Evolutionary conservation across 495 filamentous ascomycete species (phyloP), one percentile per base, ranked within the genome.

Genomic region (Poronia punctata): DNA sequence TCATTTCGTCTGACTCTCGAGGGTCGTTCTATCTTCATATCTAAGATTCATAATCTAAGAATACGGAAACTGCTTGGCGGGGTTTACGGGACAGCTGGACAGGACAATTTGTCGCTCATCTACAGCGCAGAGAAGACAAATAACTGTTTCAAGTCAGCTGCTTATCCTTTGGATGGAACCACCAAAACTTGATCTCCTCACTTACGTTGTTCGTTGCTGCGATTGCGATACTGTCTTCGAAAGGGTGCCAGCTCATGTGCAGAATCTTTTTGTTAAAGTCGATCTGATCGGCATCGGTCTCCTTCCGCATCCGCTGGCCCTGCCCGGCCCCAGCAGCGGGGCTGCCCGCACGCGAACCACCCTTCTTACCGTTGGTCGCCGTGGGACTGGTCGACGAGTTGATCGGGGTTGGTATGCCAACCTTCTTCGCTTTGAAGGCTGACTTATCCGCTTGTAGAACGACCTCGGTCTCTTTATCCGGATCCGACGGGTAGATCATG

Each of bases 231-330:
- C 90, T 96, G 69, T 98, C 92, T 70, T 98, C 92, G 59, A 88
- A 95, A 33, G 92, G 92, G 79, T 98, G 92, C 92, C 92, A 98
- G 67, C 92, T 97, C 92, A 98, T 98, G 62, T 98, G 92, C 61
- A 98, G 58, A 60, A 98, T 98, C 80, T 98, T 98, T 82, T 98
- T 98, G 75, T 98, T 97, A 70, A 97, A 98, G 61, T 98, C 92
- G 66, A 98, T 98, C 68, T 96, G 90, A 62, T 98, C 92, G 46
- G 92, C 92, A 64, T 98, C 92, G 36, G 93, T 98, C 71, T 98
- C 92, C 70, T 96, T 97, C 56, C 87, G 79, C 92, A 98, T 98
- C 38, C 92, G 78, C 52, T 87, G 86, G 19, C 88, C 89, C 54
- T 88, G 87, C 23, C 83, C 82, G 30, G 75, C 72, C 24, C 81